A percentile compares a stretch with the other conserved stretches of the same genome.
Conservation (phyloP, 139 green algal genomes). For the Mesotaenium endlicherianum region DNA sequence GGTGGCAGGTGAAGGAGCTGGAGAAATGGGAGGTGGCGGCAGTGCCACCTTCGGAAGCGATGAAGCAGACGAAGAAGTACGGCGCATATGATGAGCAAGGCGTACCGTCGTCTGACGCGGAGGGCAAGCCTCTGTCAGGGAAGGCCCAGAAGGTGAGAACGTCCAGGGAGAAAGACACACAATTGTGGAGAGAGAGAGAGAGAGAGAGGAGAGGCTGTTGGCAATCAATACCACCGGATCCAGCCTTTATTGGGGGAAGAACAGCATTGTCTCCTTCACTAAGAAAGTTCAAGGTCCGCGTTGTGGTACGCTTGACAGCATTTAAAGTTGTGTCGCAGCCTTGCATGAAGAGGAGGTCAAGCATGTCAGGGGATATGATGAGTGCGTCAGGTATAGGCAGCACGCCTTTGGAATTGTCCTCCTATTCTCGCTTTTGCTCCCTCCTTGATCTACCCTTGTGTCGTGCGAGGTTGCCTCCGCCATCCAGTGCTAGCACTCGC, state of each 20-base stretch:
- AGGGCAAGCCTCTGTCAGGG: constrained; percentile 64
- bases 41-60: constrained; percentile 22
- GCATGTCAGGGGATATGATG: no score
- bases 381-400: no score
- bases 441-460: background rate
- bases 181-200: no score
- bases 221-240: background rate
- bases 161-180: background rate
- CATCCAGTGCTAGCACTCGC: background rate
- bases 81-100: constrained; percentile 66
- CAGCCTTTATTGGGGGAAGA: background rate
- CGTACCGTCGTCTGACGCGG: constrained; percentile 77
- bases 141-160: constrained; percentile 31
- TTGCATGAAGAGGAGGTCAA: no score
- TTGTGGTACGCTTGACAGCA: background rate
- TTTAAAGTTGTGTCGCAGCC: no score
- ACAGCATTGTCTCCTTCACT: background rate
- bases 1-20: constrained; percentile 63
- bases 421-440: no score
- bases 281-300: background rate
- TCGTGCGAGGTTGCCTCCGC: background rate
- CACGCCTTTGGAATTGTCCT: no score
- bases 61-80: constrained; percentile 51
- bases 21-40: constrained; percentile 36
- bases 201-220: background rate